Base-by-base conservation (phyloP, 208 protist species). In the Acanthamoeba divionensis region DNA sequence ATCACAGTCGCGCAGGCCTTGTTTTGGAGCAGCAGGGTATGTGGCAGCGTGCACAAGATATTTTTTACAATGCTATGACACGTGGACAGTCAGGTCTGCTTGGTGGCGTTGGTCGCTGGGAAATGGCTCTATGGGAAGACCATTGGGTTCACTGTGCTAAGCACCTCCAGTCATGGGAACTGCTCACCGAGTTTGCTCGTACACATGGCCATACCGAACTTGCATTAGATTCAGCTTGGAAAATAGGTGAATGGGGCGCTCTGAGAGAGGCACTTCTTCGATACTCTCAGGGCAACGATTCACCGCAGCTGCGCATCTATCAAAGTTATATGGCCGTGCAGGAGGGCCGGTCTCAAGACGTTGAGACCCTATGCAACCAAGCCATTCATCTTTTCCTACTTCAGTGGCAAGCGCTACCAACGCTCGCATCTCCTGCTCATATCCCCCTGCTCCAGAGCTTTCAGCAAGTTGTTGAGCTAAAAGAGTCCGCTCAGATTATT, bases 381-480 rank as follows among this genome's bases (percentile, higher is more conserved):
- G 90, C 75, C 18, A 77, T 91, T 55, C 60, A 91, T 45, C 29
- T 83, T 29, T 52, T 47, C 8, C 86, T 94, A 10, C 18, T 33
- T 18, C 91, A 90, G 33, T 94, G 92, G 92, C 60, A 54, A 24
- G 9, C 45, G 21, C 87, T 93, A 15, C 92, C 90, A 12, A 33
- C 83, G 12, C 26, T 91, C 12, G 9, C 50, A 6, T 54, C 65
- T n/a, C n/a, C 63, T 10, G 85, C 90, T 24, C 88, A 92, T 75
- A 65, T 73, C 29, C 90, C 83, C 29, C 90, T 94, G 38, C 73
- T 94, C 5, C 92, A 92, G 54, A 60, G 44, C 29, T 92, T 93
- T 66, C 92, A 94, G 44, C 92, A 93, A 47, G 63, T 93, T 48
- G 79, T 93, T 13, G 92, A 94, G 82, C 90, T 94, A 15, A 73